Base-by-base conservation (phyloP, 805 yeast genomes). In the Kodamaea hsintzibuensis region DNA sequence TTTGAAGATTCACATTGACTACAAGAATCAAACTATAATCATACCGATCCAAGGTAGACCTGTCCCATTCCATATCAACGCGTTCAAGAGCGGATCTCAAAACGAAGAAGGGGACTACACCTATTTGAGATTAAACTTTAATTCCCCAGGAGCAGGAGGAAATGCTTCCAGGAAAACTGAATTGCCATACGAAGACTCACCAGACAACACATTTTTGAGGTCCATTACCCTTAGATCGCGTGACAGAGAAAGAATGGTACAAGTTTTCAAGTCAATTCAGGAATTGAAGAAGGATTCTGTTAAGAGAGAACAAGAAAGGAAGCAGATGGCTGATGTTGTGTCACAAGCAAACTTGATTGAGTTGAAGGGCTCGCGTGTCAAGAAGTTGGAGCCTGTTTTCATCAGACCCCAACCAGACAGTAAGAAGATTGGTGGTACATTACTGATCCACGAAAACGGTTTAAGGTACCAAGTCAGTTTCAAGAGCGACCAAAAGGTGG, bases 381-480 rank as follows among this genome's bases (percentile, higher is more conserved):
- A 85, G 72, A 85, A 93, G 67, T 76, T 95, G 59, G 98, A 93
- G 59, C 86, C 87, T 56, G 92, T 95, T 1, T 91, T 86, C 67
- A 88, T 92, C 49, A 86, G 98, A 68, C 99, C 99, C 40, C 90
- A 92, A 47, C 98, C 98, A 0, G 99, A 93, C 69, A 88, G 97
- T n/a, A 93, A 93, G 69, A 89, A 97, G 71, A 85, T 88, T 27
- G 93, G 98, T 12, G 98, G 98, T 35, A 82, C 86, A 16, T 82
- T 93, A 53, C 89, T 90, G 58, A 90, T 93, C 57, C 99, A 93
- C 71, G 96, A 91, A 68, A 95, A 93, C 70, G 99, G 99, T 83
- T 82, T 95, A 58, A 82, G 98, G 62, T 95, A 92, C 70, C 96
- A 90, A 67, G 87, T 96, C 1, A 86, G 95, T 12, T 79, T 90